Conservation (phyloP, 495 filamentous ascomycete species). For the Aspergillus haitiensis region DNA sequence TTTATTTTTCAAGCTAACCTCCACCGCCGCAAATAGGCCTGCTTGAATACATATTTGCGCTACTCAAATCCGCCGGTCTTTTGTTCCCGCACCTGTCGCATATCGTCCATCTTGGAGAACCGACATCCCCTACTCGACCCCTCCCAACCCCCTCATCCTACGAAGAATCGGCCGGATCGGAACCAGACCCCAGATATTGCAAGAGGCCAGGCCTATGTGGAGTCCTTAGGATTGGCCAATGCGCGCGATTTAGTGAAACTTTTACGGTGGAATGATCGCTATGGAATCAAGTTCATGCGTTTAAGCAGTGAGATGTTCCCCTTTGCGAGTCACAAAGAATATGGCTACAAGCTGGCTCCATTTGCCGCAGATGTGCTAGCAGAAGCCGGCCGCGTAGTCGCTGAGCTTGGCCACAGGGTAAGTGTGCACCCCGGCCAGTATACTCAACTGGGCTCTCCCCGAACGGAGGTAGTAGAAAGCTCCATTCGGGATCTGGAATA, state of each 20-base stretch:
- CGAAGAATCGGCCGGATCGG: slow-evolving; percentile 80
- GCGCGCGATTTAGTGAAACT: slow-evolving; percentile 81
- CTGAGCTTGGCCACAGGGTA: slow-evolving; percentile 79
- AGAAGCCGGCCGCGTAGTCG: slow-evolving; percentile 74
- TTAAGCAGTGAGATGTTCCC: slow-evolving; percentile 96
- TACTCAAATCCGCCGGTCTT: slow-evolving; percentile 84
- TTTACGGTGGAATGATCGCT: slow-evolving; percentile 90
- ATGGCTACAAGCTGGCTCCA: slow-evolving; percentile 83
- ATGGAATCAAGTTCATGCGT: slow-evolving; percentile 89
- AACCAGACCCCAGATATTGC: slow-evolving; percentile 60
- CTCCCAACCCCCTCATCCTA: slow-evolving; percentile 71
- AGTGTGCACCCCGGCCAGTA: slow-evolving; percentile 93
- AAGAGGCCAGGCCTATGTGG: slow-evolving; percentile 69
- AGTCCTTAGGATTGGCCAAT: slow-evolving; percentile 78
- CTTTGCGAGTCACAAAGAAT: slow-evolving; percentile 83
- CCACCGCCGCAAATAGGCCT: slow-evolving; percentile 55
- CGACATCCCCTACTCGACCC: slow-evolving; percentile 77
- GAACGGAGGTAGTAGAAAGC: slow-evolving; percentile 68
- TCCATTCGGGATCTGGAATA: slow-evolving; percentile 84
- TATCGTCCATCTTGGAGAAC: slow-evolving; percentile 86
- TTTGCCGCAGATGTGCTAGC: slow-evolving; percentile 80
- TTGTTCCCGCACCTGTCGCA: slow-evolving; percentile 87
- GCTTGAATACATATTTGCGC: slow-evolving; percentile 90
- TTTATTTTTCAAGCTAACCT: too few relatives aligned
- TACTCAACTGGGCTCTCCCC: slow-evolving; percentile 84